A percentile compares a stretch with the other conserved stretches of the same genome.
These are phyloP conservation scores for Alternaria atra DNA, from an alignment of 2,329 filamentous ascomycete genomes.

Conservation along the genomic window DNA sequence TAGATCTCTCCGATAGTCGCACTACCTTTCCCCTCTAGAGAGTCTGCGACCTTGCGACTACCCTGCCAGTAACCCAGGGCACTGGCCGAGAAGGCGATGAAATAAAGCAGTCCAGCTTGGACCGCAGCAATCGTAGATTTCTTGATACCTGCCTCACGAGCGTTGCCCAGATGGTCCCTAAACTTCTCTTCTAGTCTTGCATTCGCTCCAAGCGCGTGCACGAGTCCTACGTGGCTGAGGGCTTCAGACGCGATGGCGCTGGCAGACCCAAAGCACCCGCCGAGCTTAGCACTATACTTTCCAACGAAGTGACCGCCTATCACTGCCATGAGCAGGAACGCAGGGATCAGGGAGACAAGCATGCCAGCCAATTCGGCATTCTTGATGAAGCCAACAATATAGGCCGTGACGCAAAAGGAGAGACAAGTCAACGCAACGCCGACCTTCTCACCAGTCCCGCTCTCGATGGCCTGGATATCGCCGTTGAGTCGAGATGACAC, in stretches of 20 bases:
- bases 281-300: constrained; percentile 62
- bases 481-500: constrained; percentile 70
- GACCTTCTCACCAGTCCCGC: constrained; percentile 75
- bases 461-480: constrained; percentile 73
- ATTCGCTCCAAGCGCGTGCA: constrained; percentile 71
- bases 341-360: constrained; percentile 69
- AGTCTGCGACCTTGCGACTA: constrained; percentile 62
- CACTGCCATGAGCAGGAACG: constrained; percentile 68
- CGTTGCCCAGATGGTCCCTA: constrained; percentile 59
- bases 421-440: constrained; percentile 69
- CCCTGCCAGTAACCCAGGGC: constrained; percentile 75
- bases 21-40: constrained; percentile 45
- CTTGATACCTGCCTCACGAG: constrained; percentile 63
- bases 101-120: constrained; percentile 70
- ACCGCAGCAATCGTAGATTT: constrained; percentile 66
- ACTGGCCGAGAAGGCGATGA: constrained; percentile 73
- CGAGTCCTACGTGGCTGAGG: constrained; percentile 67
- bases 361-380: constrained; percentile 70
- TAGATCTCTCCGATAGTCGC: constrained; percentile 59
- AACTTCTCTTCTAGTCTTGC: constrained; percentile 68
- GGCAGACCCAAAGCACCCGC: constrained; percentile 64
- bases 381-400: constrained; percentile 72
- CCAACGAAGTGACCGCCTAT: constrained; percentile 64
- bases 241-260: constrained; percentile 71
- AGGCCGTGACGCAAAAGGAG: constrained; percentile 73